A percentile compares a stretch with the other conserved stretches of the same genome.
Conservation (phyloP, 495 filamentous ascomycete genomes). For the Terfezia boudieri region DNA sequence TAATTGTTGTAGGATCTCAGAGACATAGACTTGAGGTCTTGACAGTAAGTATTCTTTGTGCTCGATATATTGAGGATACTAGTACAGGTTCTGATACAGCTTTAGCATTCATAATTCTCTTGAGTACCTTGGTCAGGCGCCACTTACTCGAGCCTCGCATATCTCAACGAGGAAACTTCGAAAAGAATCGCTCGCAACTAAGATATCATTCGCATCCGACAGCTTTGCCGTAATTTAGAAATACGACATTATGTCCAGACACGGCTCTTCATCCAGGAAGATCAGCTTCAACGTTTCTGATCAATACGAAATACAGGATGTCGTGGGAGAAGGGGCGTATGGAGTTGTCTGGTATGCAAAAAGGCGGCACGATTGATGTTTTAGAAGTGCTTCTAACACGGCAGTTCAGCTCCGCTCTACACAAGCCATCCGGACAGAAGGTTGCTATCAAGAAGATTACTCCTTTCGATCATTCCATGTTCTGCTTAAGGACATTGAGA, state of each 20-base stretch:
- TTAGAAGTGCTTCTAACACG: too few relatives aligned
- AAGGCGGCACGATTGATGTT: not conserved
- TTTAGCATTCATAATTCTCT: not conserved
- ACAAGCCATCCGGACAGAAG: constrained; percentile 96
- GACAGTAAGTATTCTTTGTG: too few relatives aligned
- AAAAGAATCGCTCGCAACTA: not conserved
- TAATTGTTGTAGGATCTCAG: not conserved
- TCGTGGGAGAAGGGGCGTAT: constrained; percentile 96
- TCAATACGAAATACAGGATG: constrained; percentile 98
- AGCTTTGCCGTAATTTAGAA: not conserved
- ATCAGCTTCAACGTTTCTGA: constrained; percentile 99
- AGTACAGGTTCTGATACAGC: not conserved
- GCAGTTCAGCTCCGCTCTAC: constrained; percentile 60
- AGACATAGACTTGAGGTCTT: not conserved
- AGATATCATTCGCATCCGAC: too few relatives aligned
- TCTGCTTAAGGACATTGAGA: constrained; percentile 85
- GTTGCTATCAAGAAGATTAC: constrained; percentile 99
- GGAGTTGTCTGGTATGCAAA: constrained; percentile 84
- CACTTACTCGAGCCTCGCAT: not conserved
- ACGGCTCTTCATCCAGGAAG: constrained; percentile 44
- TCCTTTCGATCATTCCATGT: constrained; percentile 98
- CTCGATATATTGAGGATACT: too few relatives aligned
- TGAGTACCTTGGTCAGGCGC: not conserved
- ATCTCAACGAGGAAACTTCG: not conserved
- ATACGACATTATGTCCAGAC: not conserved